These are phyloP conservation scores for Aurifilum marmelostoma DNA, from an alignment of 2,329 filamentous ascomycete species.

Conservation along the genomic window DNA sequence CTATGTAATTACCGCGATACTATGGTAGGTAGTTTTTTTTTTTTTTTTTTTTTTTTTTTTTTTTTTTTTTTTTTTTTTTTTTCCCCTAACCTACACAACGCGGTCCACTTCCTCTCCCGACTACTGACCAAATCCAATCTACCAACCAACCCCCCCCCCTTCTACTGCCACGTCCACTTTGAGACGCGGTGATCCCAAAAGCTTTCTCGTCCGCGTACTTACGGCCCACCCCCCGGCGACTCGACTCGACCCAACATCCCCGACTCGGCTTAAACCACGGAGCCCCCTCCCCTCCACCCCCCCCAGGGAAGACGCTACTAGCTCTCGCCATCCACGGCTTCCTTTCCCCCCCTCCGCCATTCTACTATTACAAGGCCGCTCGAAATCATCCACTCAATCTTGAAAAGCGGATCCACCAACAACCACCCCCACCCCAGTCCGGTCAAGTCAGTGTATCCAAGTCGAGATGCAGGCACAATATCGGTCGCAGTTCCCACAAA, in stretches of 20 bases:
- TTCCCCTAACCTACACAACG: not conserved
- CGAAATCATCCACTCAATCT: not conserved
- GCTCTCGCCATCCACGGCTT: not conserved
- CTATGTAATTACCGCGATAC: too few species aligned
- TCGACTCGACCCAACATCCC: conserved; percentile 2
- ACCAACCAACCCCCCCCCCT: not conserved
- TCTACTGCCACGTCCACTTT: not conserved
- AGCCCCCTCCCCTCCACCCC: not conserved
- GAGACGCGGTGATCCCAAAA: conserved; percentile 1
- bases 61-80: not conserved
- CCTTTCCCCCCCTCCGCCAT: not conserved
- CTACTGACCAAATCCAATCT: not conserved
- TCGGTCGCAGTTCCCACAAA: conserved; percentile 52
- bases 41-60: not conserved
- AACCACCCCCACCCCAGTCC: not conserved
- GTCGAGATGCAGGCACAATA: conserved; percentile 57
- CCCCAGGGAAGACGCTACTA: not conserved
- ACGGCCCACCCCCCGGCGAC: not conserved
- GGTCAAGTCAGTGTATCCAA: conserved; percentile 14
- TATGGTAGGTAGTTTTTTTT: too few species aligned
- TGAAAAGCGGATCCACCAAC: conserved; percentile 16
- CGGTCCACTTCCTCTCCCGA: not conserved
- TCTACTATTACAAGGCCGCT: not conserved
- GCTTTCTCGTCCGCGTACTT: not conserved
- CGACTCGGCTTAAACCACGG: not conserved